Evolutionary conservation across 495 filamentous ascomycete genomes (phyloP).

Genomic region (Monascus purpureus): DNA sequence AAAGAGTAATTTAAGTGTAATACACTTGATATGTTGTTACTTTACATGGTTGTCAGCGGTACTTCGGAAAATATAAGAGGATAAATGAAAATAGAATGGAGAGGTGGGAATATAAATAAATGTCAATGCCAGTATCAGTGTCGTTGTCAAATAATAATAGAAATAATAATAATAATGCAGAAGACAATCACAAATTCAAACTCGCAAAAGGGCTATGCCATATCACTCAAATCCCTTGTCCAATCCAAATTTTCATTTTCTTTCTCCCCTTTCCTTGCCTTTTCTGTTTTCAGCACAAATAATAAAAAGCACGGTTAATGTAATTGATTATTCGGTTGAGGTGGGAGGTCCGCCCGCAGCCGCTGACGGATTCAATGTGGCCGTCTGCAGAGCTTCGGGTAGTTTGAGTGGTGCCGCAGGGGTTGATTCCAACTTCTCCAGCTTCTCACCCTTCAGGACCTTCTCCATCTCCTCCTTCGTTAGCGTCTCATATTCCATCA

Average conservation of each 20-base stretch:
- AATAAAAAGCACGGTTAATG: slow-evolving; percentile 1
- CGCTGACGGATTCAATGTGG: slow-evolving; percentile 13
- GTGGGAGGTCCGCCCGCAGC: slow-evolving; percentile 9
- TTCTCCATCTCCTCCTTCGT: slow-evolving; percentile 78
- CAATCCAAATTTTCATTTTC: too few relatives aligned
- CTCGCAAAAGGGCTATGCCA: neutral
- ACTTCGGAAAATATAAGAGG: too few relatives aligned
- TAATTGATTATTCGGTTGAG: slow-evolving; percentile 11
- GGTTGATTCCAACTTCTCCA: slow-evolving; percentile 41
- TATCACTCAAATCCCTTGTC: too few relatives aligned
- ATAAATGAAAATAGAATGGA: too few relatives aligned
- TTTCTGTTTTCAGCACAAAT: too few relatives aligned
- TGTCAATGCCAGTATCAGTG: too few relatives aligned
- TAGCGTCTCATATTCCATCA: slow-evolving; percentile 89
- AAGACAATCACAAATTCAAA: neutral
- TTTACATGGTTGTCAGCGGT: too few relatives aligned
- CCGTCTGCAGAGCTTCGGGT: slow-evolving; percentile 29
- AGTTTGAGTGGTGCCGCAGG: slow-evolving; percentile 39
- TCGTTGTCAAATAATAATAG: slow-evolving; percentile 2
- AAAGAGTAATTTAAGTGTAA: too few relatives aligned
- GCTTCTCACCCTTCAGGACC: slow-evolving; percentile 71
- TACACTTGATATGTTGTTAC: too few relatives aligned
- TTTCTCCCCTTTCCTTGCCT: neutral
- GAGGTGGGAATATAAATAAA: too few relatives aligned
- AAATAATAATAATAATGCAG: slow-evolving; percentile 1